Percentiles rank a stretch among this genome's conserved stretches.
Evolutionary conservation across 2,329 filamentous ascomycete species (phyloP).

Genomic region (Claviceps arundinis): DNA sequence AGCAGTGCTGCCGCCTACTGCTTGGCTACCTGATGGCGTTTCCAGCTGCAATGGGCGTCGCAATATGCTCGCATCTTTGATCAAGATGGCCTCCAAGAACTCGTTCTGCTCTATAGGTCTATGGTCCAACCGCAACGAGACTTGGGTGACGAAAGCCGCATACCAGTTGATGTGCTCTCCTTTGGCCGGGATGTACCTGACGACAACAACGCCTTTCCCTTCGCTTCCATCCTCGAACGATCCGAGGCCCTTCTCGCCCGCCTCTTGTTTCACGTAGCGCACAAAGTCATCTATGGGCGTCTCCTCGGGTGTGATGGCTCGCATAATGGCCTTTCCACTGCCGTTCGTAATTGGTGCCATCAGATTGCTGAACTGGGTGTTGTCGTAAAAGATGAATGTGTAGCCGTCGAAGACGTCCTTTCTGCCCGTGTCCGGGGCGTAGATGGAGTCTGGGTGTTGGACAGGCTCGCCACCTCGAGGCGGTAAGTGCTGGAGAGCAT

Average conservation of each 20-base stretch:
- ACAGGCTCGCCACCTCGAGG: slow-evolving; percentile 63
- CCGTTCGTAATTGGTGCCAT: slow-evolving; percentile 63
- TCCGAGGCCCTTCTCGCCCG: slow-evolving; percentile 59
- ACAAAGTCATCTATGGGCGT: slow-evolving; percentile 67
- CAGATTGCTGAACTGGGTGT: slow-evolving; percentile 62
- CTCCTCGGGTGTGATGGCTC: slow-evolving; percentile 43
- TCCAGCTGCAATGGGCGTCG: slow-evolving; percentile 51
- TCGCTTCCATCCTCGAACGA: slow-evolving; percentile 50
- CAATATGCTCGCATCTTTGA: slow-evolving; percentile 60
- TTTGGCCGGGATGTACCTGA: slow-evolving; percentile 53
- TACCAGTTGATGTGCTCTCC: slow-evolving; percentile 50
- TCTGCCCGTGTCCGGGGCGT: slow-evolving; percentile 55
- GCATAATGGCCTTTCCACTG: slow-evolving; percentile 67
- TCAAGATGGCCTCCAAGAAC: slow-evolving; percentile 79
- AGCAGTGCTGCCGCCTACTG: slow-evolving; percentile 4
- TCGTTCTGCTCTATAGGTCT: slow-evolving; percentile 79
- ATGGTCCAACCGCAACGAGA: slow-evolving; percentile 64
- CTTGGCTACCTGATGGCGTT: slow-evolving; percentile 12
- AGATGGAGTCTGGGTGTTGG: slow-evolving; percentile 51
- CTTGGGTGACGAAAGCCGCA: slow-evolving; percentile 50
- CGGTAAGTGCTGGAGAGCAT: slow-evolving; percentile 58
- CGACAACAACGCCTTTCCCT: slow-evolving; percentile 63
- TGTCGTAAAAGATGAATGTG: slow-evolving; percentile 76
- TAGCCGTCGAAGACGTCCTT: slow-evolving; percentile 70
- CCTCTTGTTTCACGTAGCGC: slow-evolving; percentile 58